phyloP scores from a whole-genome alignment of 2,329 filamentous ascomycete species.

The Lasiodiplodia hormozganensis region DNA sequence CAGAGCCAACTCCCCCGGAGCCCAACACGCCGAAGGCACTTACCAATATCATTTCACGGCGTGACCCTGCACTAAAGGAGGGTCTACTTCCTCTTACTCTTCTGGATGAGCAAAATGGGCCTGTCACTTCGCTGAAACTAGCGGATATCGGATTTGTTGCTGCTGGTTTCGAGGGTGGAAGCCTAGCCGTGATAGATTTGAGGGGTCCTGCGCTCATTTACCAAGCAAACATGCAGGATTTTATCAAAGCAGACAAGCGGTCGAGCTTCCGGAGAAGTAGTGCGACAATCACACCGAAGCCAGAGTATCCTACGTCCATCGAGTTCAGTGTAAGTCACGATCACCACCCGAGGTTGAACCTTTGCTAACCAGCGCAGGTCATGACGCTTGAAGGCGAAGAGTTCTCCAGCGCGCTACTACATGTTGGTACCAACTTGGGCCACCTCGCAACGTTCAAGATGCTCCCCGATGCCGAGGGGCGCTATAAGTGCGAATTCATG shows the following conservation, averaged over 20 bases:
- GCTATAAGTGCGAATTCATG: slow-evolving; percentile 75
- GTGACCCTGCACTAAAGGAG: slow-evolving; percentile 76
- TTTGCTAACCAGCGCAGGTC: slow-evolving; percentile 46
- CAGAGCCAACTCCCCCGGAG: slow-evolving; percentile 63
- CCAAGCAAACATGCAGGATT: slow-evolving; percentile 73
- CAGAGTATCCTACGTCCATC: slow-evolving; percentile 80
- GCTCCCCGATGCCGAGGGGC: slow-evolving; percentile 71
- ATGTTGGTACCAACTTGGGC: slow-evolving; percentile 86
- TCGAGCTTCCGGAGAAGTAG: slow-evolving; percentile 70
- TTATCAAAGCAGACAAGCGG: slow-evolving; percentile 78
- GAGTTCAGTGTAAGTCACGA: slow-evolving; percentile 74
- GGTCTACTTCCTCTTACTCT: slow-evolving; percentile 81
- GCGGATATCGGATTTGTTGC: slow-evolving; percentile 95
- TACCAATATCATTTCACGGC: slow-evolving; percentile 74
- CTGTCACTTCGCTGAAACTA: slow-evolving; percentile 78
- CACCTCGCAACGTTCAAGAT: slow-evolving; percentile 91
- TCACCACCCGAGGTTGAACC: neutral
- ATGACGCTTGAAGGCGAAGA: slow-evolving; percentile 93
- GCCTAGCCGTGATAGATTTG: slow-evolving; percentile 82
- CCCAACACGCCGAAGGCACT: slow-evolving; percentile 59
- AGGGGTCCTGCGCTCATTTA: slow-evolving; percentile 87
- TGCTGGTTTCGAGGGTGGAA: slow-evolving; percentile 82
- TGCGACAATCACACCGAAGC: slow-evolving; percentile 52
- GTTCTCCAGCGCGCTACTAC: slow-evolving; percentile 92
- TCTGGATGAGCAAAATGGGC: slow-evolving; percentile 82